Percentiles rank a stretch among this genome's conserved stretches.
Conservation (phyloP, 257 asterid species). For the Paulownia fortunei region DNA sequence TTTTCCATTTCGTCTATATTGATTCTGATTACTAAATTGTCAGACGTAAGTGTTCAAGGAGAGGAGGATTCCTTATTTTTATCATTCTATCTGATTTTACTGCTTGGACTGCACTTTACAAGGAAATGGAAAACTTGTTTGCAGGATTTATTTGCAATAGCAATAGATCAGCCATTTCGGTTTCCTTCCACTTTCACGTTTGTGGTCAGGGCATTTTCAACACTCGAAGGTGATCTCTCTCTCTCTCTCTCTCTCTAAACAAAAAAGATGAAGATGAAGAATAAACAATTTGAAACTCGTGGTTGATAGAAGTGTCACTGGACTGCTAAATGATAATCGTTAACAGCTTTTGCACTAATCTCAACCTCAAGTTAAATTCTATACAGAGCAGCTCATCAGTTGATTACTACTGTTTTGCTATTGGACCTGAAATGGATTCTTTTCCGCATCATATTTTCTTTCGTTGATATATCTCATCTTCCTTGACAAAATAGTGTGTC, state of each 20-base stretch:
- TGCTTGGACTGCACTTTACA: neutral
- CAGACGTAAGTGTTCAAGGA: neutral
- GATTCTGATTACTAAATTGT: neutral
- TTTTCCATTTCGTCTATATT: neutral
- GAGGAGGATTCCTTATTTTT: neutral
- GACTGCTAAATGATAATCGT: too few species aligned
- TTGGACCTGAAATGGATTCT: too few species aligned
- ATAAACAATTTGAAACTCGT: neutral
- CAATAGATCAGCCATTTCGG: slow-evolving; percentile 87
- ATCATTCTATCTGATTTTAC: neutral
- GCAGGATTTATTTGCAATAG: slow-evolving; percentile 95
- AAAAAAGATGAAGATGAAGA: too few species aligned
- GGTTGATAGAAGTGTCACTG: neutral
- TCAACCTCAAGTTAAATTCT: too few species aligned
- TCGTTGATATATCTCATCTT: too few species aligned
- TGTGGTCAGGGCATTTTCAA: slow-evolving; percentile 88
- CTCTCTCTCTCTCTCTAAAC: slow-evolving; percentile 26
- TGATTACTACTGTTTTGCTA: too few species aligned
- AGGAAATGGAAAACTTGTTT: neutral
- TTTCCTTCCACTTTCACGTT: slow-evolving; percentile 89
- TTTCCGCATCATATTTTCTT: too few species aligned
- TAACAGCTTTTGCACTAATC: too few species aligned
- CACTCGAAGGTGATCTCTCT: slow-evolving; percentile 79
- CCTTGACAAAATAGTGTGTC: too few species aligned
- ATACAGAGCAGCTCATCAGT: too few species aligned